These are phyloP conservation scores for Xylogone sp. DNA, from an alignment of 2,329 filamentous ascomycete genomes.

Conservation along the genomic window DNA sequence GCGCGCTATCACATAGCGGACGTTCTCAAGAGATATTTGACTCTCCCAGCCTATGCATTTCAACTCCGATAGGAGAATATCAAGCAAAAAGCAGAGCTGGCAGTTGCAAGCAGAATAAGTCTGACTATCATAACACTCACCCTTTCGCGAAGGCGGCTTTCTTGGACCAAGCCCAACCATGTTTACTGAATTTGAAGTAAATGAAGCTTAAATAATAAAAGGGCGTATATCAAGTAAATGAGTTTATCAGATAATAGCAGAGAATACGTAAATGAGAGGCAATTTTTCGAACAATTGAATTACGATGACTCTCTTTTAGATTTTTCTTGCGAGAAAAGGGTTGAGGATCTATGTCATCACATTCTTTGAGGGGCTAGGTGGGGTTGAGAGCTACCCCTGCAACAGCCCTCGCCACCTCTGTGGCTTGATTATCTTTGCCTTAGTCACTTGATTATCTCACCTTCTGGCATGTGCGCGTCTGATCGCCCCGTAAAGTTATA, in stretches of 20 bases:
- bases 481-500: background rate
- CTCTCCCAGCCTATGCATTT: too few relatives aligned
- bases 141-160: constrained; percentile 66
- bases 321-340: constrained; percentile 2
- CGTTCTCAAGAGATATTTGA: too few relatives aligned
- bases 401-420: background rate
- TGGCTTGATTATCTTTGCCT: background rate
- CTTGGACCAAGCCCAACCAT: constrained; percentile 65
- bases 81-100: background rate
- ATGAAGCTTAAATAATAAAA: background rate
- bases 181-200: constrained; percentile 15
- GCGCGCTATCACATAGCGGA: too few relatives aligned
- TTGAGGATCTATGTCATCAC: background rate
- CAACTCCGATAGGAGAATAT: too few relatives aligned
- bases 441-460: background rate
- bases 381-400: background rate
- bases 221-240: background rate
- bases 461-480: background rate
- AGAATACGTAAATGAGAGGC: too few relatives aligned
- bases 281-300: too few relatives aligned
- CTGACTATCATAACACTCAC: constrained; percentile 46
- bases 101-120: background rate
- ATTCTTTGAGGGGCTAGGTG: background rate
- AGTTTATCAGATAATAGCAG: constrained; percentile 1
- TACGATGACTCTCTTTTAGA: too few relatives aligned